phyloP scores from a whole-genome alignment of 495 filamentous ascomycete species.

The Neurospora hispaniola region DNA sequence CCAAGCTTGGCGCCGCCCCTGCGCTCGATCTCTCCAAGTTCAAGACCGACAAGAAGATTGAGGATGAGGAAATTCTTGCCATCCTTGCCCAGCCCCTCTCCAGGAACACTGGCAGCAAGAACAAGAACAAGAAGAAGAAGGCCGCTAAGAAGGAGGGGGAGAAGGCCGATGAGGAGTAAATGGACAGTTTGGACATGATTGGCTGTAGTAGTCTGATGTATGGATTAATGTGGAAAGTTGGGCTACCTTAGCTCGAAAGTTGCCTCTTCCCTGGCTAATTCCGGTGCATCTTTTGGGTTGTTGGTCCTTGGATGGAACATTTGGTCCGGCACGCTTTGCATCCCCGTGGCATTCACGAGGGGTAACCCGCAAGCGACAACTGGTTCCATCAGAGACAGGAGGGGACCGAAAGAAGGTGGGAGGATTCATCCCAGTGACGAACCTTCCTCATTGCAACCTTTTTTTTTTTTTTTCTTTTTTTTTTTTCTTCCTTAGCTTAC shows the following conservation, averaged over 20 bases:
- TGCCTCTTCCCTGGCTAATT: not conserved
- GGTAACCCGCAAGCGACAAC: not conserved
- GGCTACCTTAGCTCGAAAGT: not conserved
- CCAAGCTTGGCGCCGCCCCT: constrained; percentile 67
- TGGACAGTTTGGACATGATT: not conserved
- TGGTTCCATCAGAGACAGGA: not conserved
- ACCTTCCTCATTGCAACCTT: not conserved
- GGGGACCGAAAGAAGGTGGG: not conserved
- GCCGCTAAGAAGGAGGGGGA: constrained; percentile 55
- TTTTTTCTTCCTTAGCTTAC: not conserved
- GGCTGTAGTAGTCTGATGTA: not conserved
- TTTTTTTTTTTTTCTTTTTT: not conserved
- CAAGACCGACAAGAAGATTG: constrained; percentile 96
- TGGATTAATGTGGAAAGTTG: not conserved
- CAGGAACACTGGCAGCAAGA: constrained; percentile 65
- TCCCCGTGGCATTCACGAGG: not conserved
- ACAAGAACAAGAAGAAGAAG: constrained; percentile 88
- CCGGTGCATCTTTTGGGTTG: not conserved
- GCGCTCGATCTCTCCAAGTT: constrained; percentile 61
- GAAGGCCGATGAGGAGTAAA: constrained; percentile 18
- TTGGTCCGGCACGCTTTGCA: not conserved
- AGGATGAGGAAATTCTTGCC: constrained; percentile 86
- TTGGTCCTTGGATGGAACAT: not conserved
- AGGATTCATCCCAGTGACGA: not conserved
- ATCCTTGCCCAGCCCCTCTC: constrained; percentile 80